These are phyloP conservation scores for Plasmodium adleri DNA, from an alignment of 169 alveolate species.

Conservation along the genomic window DNA sequence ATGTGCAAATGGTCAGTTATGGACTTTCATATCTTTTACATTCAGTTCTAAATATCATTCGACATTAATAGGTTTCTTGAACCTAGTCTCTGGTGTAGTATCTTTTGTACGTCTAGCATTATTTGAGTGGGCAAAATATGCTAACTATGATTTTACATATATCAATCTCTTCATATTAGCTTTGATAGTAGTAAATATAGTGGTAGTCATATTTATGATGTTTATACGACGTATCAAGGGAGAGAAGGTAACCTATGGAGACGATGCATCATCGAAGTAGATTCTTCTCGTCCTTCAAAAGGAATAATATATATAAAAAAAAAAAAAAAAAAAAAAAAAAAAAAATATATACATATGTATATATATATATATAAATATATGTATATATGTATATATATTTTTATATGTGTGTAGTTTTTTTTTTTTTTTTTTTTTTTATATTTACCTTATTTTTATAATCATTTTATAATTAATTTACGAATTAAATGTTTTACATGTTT, in stretches of 20 bases:
- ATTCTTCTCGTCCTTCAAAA: neutral
- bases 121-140: slow-evolving; percentile 62
- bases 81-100: slow-evolving; percentile 74
- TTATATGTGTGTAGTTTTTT: too few relatives aligned
- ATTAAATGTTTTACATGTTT: too few relatives aligned
- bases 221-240: slow-evolving; percentile 35
- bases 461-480: too few relatives aligned
- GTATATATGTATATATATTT: neutral
- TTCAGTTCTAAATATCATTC: slow-evolving; percentile 80
- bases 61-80: slow-evolving; percentile 77
- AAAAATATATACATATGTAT: neutral
- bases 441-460: too few relatives aligned
- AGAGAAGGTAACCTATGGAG: slow-evolving; percentile 42
- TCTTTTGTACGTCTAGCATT: slow-evolving; percentile 54
- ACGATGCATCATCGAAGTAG: slow-evolving; percentile 2
- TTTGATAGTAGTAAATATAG: slow-evolving; percentile 22
- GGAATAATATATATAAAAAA: neutral
- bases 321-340: too few relatives aligned
- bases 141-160: slow-evolving; percentile 67
- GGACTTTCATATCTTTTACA: slow-evolving; percentile 78
- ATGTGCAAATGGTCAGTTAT: slow-evolving; percentile 78
- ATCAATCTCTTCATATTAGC: slow-evolving; percentile 41
- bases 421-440: too few relatives aligned
- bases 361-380: neutral
- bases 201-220: slow-evolving; percentile 3